Percentiles rank a stretch among this genome's conserved stretches.
Evolutionary conservation across 495 filamentous ascomycete genomes (phyloP).

Genomic region (Penicillium antarcticum): DNA sequence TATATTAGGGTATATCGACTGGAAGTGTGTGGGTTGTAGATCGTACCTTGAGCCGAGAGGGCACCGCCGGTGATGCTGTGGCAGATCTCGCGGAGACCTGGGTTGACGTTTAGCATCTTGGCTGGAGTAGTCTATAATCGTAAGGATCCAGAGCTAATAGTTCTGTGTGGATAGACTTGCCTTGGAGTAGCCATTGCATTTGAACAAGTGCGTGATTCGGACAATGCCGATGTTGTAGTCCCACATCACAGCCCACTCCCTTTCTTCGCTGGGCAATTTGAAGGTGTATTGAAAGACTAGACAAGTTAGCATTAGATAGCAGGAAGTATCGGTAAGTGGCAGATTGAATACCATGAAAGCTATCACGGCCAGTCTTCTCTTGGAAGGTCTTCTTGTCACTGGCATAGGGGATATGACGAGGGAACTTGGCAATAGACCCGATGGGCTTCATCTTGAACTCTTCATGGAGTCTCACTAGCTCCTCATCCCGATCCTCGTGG

Average conservation of each 20-base stretch:
- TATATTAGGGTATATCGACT: too few relatives aligned
- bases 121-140: constrained; percentile 69
- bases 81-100: constrained; percentile 78
- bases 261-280: constrained; percentile 62
- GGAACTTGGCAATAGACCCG: constrained; percentile 64
- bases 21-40: background rate
- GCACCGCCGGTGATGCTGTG: constrained; percentile 94
- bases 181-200: constrained; percentile 82
- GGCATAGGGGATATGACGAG: constrained; percentile 84
- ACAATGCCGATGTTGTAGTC: constrained; percentile 96
- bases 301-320: background rate
- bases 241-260: constrained; percentile 82
- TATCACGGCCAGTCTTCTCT: constrained; percentile 78
- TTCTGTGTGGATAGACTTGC: constrained; percentile 37
- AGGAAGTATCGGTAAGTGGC: background rate
- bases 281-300: constrained; percentile 93
- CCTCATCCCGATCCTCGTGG: constrained; percentile 57
- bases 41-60: constrained; percentile 80
- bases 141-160: constrained; percentile 9
- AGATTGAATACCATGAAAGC: constrained; percentile 70
- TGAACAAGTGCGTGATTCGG: constrained; percentile 92
- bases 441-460: constrained; percentile 64
- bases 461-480: constrained; percentile 51
- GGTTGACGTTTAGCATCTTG: constrained; percentile 75
- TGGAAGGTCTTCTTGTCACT: constrained; percentile 88